These are phyloP conservation scores for Hypoxylon sp. DNA, from an alignment of 2,329 filamentous ascomycete species.

Conservation along the genomic window DNA sequence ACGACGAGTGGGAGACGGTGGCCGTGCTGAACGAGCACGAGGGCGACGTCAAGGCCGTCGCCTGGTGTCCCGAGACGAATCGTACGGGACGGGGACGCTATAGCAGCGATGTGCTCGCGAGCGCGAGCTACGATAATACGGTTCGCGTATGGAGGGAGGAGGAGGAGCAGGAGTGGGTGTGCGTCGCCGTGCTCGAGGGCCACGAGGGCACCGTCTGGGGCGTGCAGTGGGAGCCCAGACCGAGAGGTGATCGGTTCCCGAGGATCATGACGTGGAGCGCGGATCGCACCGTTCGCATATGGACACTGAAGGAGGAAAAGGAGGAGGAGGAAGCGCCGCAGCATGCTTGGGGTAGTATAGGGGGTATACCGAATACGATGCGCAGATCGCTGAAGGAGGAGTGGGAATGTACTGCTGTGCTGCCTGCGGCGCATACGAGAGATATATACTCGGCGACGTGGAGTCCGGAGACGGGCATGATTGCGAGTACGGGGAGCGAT, in stretches of 20 bases:
- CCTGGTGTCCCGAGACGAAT: slow-evolving; percentile 84
- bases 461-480: slow-evolving; percentile 81
- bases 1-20: slow-evolving; percentile 97
- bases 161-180: slow-evolving; percentile 90
- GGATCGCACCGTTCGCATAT: slow-evolving; percentile 83
- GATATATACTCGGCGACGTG: slow-evolving; percentile 89
- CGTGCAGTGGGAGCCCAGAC: slow-evolving; percentile 76
- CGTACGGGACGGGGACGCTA: slow-evolving; percentile 64
- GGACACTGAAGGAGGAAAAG: slow-evolving; percentile 74
- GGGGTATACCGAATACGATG: slow-evolving; percentile 90
- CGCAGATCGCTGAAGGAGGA: slow-evolving; percentile 82
- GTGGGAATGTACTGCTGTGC: slow-evolving; percentile 82
- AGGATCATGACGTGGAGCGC: slow-evolving; percentile 88
- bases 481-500: slow-evolving; percentile 93
- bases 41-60: slow-evolving; percentile 93
- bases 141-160: slow-evolving; percentile 92
- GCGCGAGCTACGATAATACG: slow-evolving; percentile 94
- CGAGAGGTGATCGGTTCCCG: slow-evolving; percentile 62
- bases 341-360: slow-evolving; percentile 61
- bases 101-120: slow-evolving; percentile 82
- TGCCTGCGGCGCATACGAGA: slow-evolving; percentile 82
- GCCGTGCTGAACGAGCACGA: slow-evolving; percentile 95
- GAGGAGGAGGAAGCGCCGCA: slow-evolving; percentile 60
- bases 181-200: slow-evolving; percentile 83
- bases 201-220: slow-evolving; percentile 93